Base-by-base conservation (phyloP, 345 rosid genomes). In the Populus euphratica region DNA sequence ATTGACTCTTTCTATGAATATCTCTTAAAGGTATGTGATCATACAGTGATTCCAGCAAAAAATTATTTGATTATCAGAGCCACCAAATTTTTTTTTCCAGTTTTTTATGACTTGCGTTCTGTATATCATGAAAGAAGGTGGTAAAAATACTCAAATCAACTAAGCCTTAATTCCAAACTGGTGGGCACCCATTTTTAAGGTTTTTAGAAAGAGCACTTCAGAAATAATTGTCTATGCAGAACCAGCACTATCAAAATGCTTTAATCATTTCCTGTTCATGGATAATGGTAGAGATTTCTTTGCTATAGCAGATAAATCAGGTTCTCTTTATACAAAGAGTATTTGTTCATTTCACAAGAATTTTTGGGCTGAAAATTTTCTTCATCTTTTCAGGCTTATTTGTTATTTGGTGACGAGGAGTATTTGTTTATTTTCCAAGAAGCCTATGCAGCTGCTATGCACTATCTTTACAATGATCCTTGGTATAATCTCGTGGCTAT, bases 1-100 rank as follows among this genome's bases (percentile, higher is more conserved):
- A 93, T 96, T 80, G 98, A 96, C 81, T 96, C 99, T 43, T 96
- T 96, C 86, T 96, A 93, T 68, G 99, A 96, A 85, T 93, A 93
- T 88, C 97, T 96, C 72, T 87, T 96, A 81, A 96, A 96, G 99
- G 99, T 78, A 77, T 27, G 61, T 61, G 52, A 47, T 62, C 64
- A 14, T 61, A 50, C 33, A 74, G 62, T 27, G 29, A 39, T 65
- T 49, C 69, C 35, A 47, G 36, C 8, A 14, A 66, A 65, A 44
- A 38, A 44, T 25, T 9, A 4, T 75, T 62, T 23, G 70, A 35
- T 50, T 73, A 56, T 17, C 54, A 59, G 43, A 43, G 31, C 31
- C 64, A 12, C 41, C 20, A 33, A 27, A 12, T 29, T 43, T 2
- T 23, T 29, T 20, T 69, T 68, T 50, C 47, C 47, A 73, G 31